Percentiles rank a stretch among this genome's conserved stretches.
Evolutionary conservation across 1,284 basidiomycete genomes (phyloP).

Genomic region (Thecaphora thlaspeos): DNA sequence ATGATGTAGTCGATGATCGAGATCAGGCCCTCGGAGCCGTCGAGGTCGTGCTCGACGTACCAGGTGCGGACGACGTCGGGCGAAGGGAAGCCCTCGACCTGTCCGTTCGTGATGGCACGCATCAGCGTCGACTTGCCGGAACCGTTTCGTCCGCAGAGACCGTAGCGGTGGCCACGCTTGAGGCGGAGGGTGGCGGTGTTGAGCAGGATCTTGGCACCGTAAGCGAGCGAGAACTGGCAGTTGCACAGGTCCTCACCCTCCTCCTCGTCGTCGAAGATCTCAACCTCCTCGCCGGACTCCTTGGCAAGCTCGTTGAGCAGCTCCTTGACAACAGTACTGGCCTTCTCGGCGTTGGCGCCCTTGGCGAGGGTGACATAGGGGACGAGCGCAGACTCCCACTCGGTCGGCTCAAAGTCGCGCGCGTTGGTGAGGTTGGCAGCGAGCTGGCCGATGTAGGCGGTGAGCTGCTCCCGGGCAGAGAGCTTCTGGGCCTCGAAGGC

Average conservation of each 20-base stretch:
- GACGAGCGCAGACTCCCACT: conserved; percentile 53
- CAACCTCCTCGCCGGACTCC: conserved; percentile 54
- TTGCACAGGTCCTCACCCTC: conserved; percentile 58
- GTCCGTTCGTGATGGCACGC: conserved; percentile 58
- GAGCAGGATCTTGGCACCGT: conserved; percentile 59
- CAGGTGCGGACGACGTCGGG: conserved; percentile 57
- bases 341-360: conserved; percentile 46
- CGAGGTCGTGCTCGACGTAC: conserved; percentile 59
- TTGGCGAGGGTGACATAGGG: conserved; percentile 56
- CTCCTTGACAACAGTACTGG: conserved; percentile 34
- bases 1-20: conserved; percentile 56
- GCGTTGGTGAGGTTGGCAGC: conserved; percentile 57
- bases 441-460: conserved; percentile 51
- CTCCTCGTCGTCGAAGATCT: conserved; percentile 58
- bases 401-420: conserved; percentile 56
- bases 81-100: conserved; percentile 58
- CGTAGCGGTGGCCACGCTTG: conserved; percentile 58
- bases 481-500: conserved; percentile 44
- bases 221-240: conserved; percentile 59
- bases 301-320: conserved; percentile 54
- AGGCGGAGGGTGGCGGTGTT: conserved; percentile 58
- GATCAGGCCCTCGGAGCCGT: conserved; percentile 57
- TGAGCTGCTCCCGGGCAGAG: conserved; percentile 37
- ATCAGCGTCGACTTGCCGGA: conserved; percentile 58
- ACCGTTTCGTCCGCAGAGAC: conserved; percentile 58